Evolutionary conservation across 495 filamentous ascomycete genomes (phyloP), one percentile per base, ranked within the genome.

Genomic region (Podospora fimiseda): DNA sequence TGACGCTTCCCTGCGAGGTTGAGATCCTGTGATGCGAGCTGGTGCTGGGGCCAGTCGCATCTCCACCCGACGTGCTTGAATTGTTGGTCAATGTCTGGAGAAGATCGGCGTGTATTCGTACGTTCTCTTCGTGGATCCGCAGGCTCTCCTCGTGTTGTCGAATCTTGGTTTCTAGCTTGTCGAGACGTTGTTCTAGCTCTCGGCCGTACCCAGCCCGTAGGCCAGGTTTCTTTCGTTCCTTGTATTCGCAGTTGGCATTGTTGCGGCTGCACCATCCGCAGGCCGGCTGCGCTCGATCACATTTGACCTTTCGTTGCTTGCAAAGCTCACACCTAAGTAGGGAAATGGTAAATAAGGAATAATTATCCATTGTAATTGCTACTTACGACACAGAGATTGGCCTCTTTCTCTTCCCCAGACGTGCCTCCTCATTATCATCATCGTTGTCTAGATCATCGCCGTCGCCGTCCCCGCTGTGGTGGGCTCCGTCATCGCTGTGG

Each of bases 191-290:
- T 64, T 95, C 90, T 37, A 95, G 70, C 69, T 95, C 90, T 50
- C 90, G 79, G 1, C 90, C 90, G 65, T 94, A 95, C 1, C 90
- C 90, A 44, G 90, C 90, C 52, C 88, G 73, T 43, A 92, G 70
- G 1, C 88, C 88, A 18, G 88, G 88, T 66, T 92, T 92, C 72
- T 90, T 92, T 16, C 88, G 79, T 61, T 89, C 87, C 63, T 84
- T 89, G 68, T 93, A 93, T 64, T 90, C 86, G 70, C 88, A 93
- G 21, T 73, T 37, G 39, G 88, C 84, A 5, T 79, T 78, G 66
- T 94, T 94, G 50, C 88, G 82, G 58, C 75, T 76, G 62, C 90
- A 95, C 89, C 90, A 94, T 41, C 90, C 90, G 68, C 90, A 95
- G 52, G 81, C 83, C 8, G 90, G 90, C 52, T 90, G 88, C 9